Evolutionary conservation across 2,329 filamentous ascomycete genomes (phyloP), one percentile per base, ranked within the genome.

Genomic region (Trichoderma simmonsii): DNA sequence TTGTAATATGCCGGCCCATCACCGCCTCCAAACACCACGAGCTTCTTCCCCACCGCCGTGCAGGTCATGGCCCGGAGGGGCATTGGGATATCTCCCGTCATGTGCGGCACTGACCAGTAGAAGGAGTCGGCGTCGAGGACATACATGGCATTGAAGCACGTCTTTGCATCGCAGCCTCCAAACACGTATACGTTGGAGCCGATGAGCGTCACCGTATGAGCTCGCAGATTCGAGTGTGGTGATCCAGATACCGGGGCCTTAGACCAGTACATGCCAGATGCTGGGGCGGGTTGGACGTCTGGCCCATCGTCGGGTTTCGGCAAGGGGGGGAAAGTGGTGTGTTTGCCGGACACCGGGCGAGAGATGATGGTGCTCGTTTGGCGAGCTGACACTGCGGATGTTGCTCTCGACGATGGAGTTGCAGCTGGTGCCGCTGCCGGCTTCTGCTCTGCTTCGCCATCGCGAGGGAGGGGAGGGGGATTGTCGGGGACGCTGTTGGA

Each of bases 211-310:
- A 88, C 88, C 59, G 90, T 92, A 80, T 92, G 90, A 18, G 90
- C 90, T 70, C 90, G 86, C 72, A 92, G 81, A 28, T 88, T 86
- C 18, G 88, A 87, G 77, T 90, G 89, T 51, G 88, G 82, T 30
- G 85, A 83, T 30, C 90, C 90, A 3, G 90, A 91, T n/a, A 88
- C 85, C 8, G 87, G 88, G 11, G 90, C 90, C 43, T 85, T 86
- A 68, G 89, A 91, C 90, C 90, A 92, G 82, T 92, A 92, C 90
- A 92, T 92, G 76, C 90, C 90, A 63, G 89, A 90, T 21, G 90
- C 87, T 30, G 90, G 90, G 18, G 90, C 89, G 3, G 86, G 83
- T 11, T 86, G 84, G 21, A 92, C 89, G 72, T 91, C 87, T 6
- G 88, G 86, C 1, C 87, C 87, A 30, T 85, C 86, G 60, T 82